phyloP scores from a whole-genome alignment of 2,329 filamentous ascomycete species.

The Diaporthe sp. region DNA sequence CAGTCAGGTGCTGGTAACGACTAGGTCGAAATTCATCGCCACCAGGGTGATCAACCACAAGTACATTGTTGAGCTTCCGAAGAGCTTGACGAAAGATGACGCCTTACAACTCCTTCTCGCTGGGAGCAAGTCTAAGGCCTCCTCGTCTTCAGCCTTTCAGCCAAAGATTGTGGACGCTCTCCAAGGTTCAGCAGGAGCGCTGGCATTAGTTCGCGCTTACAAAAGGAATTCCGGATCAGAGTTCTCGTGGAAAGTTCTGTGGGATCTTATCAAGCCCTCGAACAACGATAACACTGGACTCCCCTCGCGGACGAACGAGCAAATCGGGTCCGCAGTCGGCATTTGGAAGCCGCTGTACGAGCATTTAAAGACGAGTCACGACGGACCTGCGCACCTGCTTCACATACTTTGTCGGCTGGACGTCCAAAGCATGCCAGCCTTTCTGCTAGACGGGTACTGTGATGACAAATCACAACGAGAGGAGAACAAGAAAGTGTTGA shows the following conservation, averaged over 20 bases:
- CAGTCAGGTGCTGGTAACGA: background rate
- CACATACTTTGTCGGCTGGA: background rate
- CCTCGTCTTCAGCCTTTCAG: background rate
- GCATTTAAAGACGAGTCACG: background rate
- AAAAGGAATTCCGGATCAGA: background rate
- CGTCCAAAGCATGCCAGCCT: background rate
- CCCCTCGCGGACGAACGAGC: background rate
- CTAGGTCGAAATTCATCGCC: background rate
- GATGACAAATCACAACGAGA: background rate
- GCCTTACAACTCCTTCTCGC: background rate
- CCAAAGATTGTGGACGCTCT: background rate
- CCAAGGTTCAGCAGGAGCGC: background rate
- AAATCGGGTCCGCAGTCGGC: background rate
- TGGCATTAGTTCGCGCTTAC: background rate
- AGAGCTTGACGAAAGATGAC: background rate
- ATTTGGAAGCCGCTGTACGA: background rate
- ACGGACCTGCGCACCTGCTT: background rate
- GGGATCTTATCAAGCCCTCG: background rate
- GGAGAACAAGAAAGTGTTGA: background rate
- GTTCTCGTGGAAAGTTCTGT: background rate
- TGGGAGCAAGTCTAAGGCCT: background rate
- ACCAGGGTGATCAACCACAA: background rate
- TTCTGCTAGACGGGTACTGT: background rate
- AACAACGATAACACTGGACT: background rate
- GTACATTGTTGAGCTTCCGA: background rate